Base-by-base conservation (phyloP, 1,284 basidiomycete genomes). In the Fistulina hepatica region DNA sequence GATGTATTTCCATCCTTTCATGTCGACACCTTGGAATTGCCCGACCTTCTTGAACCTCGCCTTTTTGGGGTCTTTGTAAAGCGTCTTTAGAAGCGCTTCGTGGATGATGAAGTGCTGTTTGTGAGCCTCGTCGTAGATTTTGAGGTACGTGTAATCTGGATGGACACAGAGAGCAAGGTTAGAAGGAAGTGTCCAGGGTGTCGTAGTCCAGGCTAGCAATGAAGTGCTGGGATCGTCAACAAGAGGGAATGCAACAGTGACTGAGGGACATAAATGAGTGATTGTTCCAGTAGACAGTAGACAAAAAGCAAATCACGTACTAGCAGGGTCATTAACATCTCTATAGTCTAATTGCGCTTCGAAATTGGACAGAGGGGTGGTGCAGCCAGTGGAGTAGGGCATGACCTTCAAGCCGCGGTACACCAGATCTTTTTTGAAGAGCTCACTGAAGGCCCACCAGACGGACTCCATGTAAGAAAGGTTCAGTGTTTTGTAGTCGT, bases 51-150 rank as follows among this genome's bases (percentile, higher is more conserved):
- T 95, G 64, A 76, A 95, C 59, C 95, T 95, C 32, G 93, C 93
- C 60, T 95, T 94, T 63, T 95, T 95, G 1, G 90, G 88, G 53
- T 97, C 94, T 59, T 97, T 97, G 76, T 95, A 99, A 2, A 99
- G 62, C 1, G 91, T 91, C 27, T 72, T 71, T 20, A 99, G 76
- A 21, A 97, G 73, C 32, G 76, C 73, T 49, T 98, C 93, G 59
- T 90, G 82, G 13, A 99, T 67, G 59, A 98, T 95, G 56, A 89
- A 98, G 58, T 93, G 93, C 49, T 81, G 71, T 51, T 90, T 74
- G 39, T 77, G 79, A 50, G 91, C 83, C 47, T 86, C 72, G 53
- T 99, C 95, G 61, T 92, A 80, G 51, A 99, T 93, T 63, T 98
- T 98, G 74, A 97, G 70, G 61, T 99, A 99, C 21, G 79, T 93